Evolutionary conservation across 306 rosid species (phyloP).

Genomic region (Corylus americana): DNA sequence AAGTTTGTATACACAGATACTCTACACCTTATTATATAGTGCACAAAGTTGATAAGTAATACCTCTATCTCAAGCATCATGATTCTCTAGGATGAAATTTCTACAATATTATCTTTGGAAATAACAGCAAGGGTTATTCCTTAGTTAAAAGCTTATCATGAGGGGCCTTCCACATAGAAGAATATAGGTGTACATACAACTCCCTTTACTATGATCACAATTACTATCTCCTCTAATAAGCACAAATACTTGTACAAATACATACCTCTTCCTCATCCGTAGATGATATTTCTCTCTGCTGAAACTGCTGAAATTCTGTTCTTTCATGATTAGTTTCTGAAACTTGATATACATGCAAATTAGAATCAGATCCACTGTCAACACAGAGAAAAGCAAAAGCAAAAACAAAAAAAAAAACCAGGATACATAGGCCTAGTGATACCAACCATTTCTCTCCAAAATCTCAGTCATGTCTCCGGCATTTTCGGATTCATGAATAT

Average conservation of each 20-base stretch:
- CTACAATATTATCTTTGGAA: neutral
- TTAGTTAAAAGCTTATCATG: neutral
- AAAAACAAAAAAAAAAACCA: slow-evolving; percentile 16
- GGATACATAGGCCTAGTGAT: slow-evolving; percentile 3
- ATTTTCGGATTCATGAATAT: slow-evolving; percentile 37
- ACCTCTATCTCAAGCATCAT: neutral
- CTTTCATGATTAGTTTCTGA: slow-evolving; percentile 49
- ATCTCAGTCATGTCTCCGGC: slow-evolving; percentile 33
- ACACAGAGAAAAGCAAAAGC: slow-evolving; percentile 15
- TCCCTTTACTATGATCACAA: neutral
- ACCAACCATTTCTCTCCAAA: slow-evolving; percentile 57
- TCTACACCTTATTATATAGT: neutral
- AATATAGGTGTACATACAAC: neutral
- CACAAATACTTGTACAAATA: too few relatives aligned
- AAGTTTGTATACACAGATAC: neutral
- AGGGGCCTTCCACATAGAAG: neutral
- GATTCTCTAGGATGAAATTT: neutral
- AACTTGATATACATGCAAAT: slow-evolving; percentile 28
- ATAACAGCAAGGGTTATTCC: neutral
- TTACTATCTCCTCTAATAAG: neutral
- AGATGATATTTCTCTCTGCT: slow-evolving; percentile 34
- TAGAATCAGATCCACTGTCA: slow-evolving; percentile 20
- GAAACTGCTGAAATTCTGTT: slow-evolving; percentile 37
- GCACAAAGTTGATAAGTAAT: neutral
- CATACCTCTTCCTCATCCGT: slow-evolving; percentile 56